phyloP scores from a whole-genome alignment of 176 grass and related monocot genomes.

The Coix lacrymajobi region DNA sequence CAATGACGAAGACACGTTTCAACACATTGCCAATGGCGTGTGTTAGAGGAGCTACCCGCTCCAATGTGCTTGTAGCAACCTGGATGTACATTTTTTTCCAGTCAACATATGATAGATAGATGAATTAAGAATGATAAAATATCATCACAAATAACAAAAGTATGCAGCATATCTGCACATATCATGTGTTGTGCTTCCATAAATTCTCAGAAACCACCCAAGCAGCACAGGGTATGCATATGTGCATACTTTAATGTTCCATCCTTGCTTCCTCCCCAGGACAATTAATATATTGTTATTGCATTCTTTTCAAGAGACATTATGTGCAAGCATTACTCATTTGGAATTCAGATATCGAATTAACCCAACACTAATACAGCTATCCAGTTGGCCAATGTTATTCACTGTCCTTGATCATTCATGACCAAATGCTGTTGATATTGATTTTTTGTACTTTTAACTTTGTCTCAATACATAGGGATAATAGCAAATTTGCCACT shows the following conservation, averaged over 20 bases:
- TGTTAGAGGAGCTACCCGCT: slow-evolving; percentile 90
- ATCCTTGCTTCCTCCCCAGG: background rate
- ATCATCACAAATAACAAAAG: background rate
- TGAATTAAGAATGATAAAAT: background rate
- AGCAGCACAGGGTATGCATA: background rate
- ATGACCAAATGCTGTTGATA: background rate
- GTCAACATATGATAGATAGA: background rate
- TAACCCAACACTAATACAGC: background rate
- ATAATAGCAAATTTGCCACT: background rate
- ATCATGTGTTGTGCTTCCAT: background rate
- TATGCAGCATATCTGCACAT: background rate
- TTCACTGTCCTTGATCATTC: background rate
- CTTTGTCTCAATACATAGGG: background rate
- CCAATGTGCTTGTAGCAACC: slow-evolving; percentile 96
- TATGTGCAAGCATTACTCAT: background rate
- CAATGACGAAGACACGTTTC: slow-evolving; percentile 99
- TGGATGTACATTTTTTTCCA: slow-evolving; percentile 21
- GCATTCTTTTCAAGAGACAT: background rate
- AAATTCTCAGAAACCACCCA: background rate
- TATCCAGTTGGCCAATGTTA: background rate
- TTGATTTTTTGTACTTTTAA: background rate
- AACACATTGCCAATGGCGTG: slow-evolving; percentile 98
- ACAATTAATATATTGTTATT: background rate
- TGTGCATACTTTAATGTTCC: background rate
- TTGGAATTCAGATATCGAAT: background rate